Conservation (phyloP, 108 stramenopile genomes). For the Nitzschia putrida region DNA sequence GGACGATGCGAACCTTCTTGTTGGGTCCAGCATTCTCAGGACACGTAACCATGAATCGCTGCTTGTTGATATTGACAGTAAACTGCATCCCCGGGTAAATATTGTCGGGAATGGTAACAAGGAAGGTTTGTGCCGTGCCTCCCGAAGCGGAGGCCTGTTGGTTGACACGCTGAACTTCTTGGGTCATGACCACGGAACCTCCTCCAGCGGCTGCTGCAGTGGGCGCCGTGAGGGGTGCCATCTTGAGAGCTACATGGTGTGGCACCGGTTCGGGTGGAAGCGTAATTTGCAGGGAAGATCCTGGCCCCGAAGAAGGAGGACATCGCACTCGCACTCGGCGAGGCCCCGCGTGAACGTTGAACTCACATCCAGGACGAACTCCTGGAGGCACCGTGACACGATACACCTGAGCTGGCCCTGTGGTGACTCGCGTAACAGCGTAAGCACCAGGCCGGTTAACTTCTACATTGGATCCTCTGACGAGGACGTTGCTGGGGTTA, state of each 20-base stretch:
- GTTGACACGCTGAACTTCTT: slow-evolving; percentile 55
- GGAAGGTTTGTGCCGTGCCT: slow-evolving; percentile 65
- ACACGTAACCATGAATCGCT: slow-evolving; percentile 83
- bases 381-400: slow-evolving; percentile 78
- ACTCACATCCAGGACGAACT: slow-evolving; percentile 69
- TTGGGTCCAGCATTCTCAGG: slow-evolving; percentile 76
- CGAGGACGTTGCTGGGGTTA: slow-evolving; percentile 1
- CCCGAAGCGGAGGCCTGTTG: slow-evolving; percentile 38
- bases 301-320: slow-evolving; percentile 68
- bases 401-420: slow-evolving; percentile 75
- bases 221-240: slow-evolving; percentile 65
- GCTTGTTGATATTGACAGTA: slow-evolving; percentile 76
- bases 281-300: slow-evolving; percentile 79
- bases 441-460: slow-evolving; percentile 55
- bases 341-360: slow-evolving; percentile 72
- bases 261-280: slow-evolving; percentile 76
- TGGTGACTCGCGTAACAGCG: slow-evolving; percentile 52
- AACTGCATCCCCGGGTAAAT: slow-evolving; percentile 83
- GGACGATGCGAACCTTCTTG: slow-evolving; percentile 79
- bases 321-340: slow-evolving; percentile 78
- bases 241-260: slow-evolving; percentile 41
- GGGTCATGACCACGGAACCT: slow-evolving; percentile 63
- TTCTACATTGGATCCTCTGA: slow-evolving; percentile 17
- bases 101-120: slow-evolving; percentile 81
- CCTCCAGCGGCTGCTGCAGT: slow-evolving; percentile 46